Conservation (phyloP, 345 rosid genomes). For the Melaleuca alternifolia region DNA sequence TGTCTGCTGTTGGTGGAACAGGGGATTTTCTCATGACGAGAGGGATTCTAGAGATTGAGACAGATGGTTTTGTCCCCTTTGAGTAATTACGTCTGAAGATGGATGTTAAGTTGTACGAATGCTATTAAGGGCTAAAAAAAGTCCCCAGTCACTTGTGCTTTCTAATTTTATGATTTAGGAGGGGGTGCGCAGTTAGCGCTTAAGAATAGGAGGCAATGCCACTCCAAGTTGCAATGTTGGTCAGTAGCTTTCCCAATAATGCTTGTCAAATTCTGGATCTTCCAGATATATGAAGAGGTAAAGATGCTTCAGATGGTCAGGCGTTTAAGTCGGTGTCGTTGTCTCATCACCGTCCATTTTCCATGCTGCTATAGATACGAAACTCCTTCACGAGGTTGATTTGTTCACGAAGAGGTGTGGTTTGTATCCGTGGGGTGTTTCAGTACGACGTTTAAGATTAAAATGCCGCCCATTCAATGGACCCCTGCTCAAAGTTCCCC, state of each 20-base stretch:
- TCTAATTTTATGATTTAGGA: not conserved
- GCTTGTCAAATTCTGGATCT: not conserved
- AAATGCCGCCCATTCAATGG: too few species aligned
- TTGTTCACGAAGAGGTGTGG: not conserved
- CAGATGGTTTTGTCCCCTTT: slow-evolving; percentile 26
- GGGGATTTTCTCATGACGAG: slow-evolving; percentile 71
- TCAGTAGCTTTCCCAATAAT: not conserved
- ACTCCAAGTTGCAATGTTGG: not conserved
- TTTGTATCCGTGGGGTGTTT: too few species aligned
- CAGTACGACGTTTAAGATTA: too few species aligned
- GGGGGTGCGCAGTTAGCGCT: not conserved
- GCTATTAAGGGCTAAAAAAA: not conserved
- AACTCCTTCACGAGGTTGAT: not conserved
- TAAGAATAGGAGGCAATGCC: not conserved
- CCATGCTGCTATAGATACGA: not conserved
- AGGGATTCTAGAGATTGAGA: slow-evolving; percentile 41
- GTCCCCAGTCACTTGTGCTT: not conserved
- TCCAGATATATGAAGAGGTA: not conserved
- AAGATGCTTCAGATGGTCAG: not conserved
- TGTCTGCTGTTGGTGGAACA: slow-evolving; percentile 49
- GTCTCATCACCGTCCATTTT: not conserved
- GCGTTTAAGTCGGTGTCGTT: not conserved
- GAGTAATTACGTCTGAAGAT: slow-evolving; percentile 42
- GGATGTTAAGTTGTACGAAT: slow-evolving; percentile 34
- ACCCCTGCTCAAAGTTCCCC: too few species aligned